A percentile compares a stretch with the other conserved stretches of the same genome.
Conservation (phyloP, 495 filamentous ascomycete species). For the Bathelium albidoporum region DNA sequence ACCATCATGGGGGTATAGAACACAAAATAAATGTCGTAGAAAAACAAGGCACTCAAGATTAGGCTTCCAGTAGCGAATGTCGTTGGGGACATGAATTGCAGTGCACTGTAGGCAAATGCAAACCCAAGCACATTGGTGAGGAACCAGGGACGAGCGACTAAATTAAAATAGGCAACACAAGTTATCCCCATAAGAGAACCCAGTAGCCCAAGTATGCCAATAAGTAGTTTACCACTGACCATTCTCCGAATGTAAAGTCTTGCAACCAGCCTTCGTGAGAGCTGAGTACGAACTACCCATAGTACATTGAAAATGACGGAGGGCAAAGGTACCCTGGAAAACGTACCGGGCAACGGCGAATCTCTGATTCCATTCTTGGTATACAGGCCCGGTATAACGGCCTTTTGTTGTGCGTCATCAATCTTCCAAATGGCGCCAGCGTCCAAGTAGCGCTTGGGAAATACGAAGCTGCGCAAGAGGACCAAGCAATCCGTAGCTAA, state of each 20-base stretch:
- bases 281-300: slow-evolving; percentile 40
- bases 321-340: slow-evolving; percentile 36
- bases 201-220: slow-evolving; percentile 47
- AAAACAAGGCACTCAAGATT: slow-evolving; percentile 69
- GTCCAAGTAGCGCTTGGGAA: slow-evolving; percentile 54
- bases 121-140: slow-evolving; percentile 83
- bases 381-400: slow-evolving; percentile 8
- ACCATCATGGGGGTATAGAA: slow-evolving; percentile 98
- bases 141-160: slow-evolving; percentile 61
- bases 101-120: slow-evolving; percentile 68
- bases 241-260: slow-evolving; percentile 37
- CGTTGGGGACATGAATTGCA: slow-evolving; percentile 81
- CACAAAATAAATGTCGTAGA: slow-evolving; percentile 95
- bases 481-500: slow-evolving; percentile 58
- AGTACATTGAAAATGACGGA: slow-evolving; percentile 24
- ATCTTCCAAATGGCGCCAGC: slow-evolving; percentile 34
- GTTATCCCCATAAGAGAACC: slow-evolving; percentile 49
- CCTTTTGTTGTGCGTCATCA: slow-evolving; percentile 19
- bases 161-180: slow-evolving; percentile 57
- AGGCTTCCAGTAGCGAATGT: slow-evolving; percentile 74
- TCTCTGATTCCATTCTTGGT: slow-evolving; percentile 11
- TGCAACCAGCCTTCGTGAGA: slow-evolving; percentile 41
- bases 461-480: slow-evolving; percentile 56
- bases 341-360: slow-evolving; percentile 46
- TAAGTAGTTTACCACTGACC: slow-evolving; percentile 33